A percentile compares a stretch with the other conserved stretches of the same genome.
Evolutionary conservation across 805 yeast genomes (phyloP).

Genomic region (Kodamaea restingae): DNA sequence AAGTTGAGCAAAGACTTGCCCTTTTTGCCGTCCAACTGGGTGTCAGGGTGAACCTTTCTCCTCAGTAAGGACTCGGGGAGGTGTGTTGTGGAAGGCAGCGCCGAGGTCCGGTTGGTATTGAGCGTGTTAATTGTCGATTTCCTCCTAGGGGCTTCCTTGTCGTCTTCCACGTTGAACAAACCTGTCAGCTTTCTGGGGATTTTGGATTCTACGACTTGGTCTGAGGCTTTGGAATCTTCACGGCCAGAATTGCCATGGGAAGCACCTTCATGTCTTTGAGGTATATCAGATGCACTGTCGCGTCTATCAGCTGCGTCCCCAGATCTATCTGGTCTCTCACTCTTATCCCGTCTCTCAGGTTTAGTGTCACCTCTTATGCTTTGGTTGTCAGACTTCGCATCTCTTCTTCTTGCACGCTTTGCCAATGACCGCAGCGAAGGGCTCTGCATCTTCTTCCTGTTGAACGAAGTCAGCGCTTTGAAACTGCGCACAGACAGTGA

Average conservation of each 20-base stretch:
- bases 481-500: conserved; percentile 21
- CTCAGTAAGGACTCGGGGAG: conserved; percentile 1
- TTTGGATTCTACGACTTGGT: no score
- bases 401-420: not conserved
- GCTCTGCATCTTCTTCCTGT: conserved; percentile 29
- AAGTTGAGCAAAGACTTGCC: conserved; percentile 22
- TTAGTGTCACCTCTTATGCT: no score
- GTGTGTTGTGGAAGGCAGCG: not conserved
- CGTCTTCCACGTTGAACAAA: no score
- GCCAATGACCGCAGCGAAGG: conserved; percentile 7
- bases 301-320: no score
- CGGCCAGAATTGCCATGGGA: no score
- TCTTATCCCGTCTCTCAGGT: no score
- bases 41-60: conserved; percentile 5
- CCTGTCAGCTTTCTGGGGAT: not conserved
- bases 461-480: conserved; percentile 38
- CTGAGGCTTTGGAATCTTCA: no score
- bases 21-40: conserved; percentile 5
- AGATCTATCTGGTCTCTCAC: no score
- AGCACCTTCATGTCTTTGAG: no score
- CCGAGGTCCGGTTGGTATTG: not conserved
- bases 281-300: no score
- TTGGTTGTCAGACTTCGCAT: not conserved
- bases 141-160: not conserved
- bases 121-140: not conserved